Percentiles rank a stretch among this genome's conserved stretches.
Evolutionary conservation across 2,329 filamentous ascomycete species (phyloP).

Genomic region (Sporothrix pallida): DNA sequence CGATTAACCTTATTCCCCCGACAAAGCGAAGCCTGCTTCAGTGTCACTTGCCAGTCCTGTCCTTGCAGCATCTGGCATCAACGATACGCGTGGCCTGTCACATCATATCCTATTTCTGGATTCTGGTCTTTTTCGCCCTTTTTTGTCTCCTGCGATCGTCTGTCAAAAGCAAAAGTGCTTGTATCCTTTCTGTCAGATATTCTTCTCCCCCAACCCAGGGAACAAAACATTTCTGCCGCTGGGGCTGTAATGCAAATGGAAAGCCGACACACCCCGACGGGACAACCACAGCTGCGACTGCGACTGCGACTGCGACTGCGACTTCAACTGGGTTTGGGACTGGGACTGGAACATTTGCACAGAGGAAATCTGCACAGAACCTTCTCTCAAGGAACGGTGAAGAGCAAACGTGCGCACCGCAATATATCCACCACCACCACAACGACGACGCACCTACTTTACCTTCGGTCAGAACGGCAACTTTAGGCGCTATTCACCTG

Average conservation of each 20-base stretch:
- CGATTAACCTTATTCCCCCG: conserved; percentile 17
- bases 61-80: neutral
- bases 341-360: neutral
- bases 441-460: neutral
- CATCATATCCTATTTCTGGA: neutral
- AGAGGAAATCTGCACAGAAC: neutral
- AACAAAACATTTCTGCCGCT: conserved; percentile 10
- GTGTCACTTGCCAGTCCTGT: neutral
- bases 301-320: neutral
- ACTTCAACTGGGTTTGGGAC: neutral
- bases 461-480: conserved; percentile 22
- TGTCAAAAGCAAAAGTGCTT: neutral
- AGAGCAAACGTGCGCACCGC: conserved; percentile 11
- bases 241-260: neutral
- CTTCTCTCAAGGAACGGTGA: too few relatives aligned
- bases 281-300: neutral
- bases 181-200: neutral
- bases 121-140: neutral
- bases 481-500: conserved; percentile 24
- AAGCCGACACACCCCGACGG: neutral
- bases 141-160: neutral
- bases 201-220: conserved; percentile 17
- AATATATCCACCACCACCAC: conserved; percentile 16
- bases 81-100: neutral
- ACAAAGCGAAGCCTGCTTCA: conserved; percentile 23